These are phyloP conservation scores for Eucalyptus erythrocorys DNA, from an alignment of 345 rosid species.

Conservation along the genomic window DNA sequence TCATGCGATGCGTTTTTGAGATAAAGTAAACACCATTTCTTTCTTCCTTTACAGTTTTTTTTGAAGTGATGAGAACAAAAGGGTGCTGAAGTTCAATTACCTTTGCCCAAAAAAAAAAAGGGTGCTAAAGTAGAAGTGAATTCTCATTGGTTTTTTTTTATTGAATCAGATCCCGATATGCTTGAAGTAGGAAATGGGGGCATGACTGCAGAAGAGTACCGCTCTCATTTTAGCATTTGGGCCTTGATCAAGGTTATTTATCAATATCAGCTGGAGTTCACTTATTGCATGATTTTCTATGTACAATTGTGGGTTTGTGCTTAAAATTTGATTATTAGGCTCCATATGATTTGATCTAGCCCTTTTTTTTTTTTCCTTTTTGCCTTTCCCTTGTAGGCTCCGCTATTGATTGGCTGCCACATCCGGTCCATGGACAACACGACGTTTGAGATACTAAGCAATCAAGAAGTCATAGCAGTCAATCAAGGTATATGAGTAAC, in stretches of 20 bases:
- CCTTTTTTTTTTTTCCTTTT: not conserved
- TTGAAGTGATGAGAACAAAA: not conserved
- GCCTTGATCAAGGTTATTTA: constrained; percentile 23
- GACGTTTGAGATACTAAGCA: constrained; percentile 23
- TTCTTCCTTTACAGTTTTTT: not conserved
- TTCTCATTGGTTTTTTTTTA: not conserved
- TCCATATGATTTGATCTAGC: not conserved
- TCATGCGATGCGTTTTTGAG: not conserved
- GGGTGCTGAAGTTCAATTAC: not conserved
- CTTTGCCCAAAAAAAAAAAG: too few species aligned
- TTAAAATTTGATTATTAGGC: not conserved
- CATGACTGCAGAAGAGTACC: constrained; percentile 51
- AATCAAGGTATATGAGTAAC: constrained; percentile 32
- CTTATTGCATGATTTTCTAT: not conserved
- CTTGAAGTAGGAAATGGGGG: constrained; percentile 76
- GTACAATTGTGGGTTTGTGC: not conserved
- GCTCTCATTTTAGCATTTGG: constrained; percentile 68
- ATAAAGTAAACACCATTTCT: not conserved
- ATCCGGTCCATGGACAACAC: constrained; percentile 20
- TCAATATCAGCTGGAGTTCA: not conserved
- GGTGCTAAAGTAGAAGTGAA: not conserved
- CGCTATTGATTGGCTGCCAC: constrained; percentile 46
- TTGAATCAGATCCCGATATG: constrained; percentile 53
- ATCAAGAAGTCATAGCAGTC: constrained; percentile 43
- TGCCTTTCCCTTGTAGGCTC: constrained; percentile 10